These are phyloP conservation scores for Melanogaster broomeanus DNA, from an alignment of 768 basidiomycete species.

Conservation along the genomic window DNA sequence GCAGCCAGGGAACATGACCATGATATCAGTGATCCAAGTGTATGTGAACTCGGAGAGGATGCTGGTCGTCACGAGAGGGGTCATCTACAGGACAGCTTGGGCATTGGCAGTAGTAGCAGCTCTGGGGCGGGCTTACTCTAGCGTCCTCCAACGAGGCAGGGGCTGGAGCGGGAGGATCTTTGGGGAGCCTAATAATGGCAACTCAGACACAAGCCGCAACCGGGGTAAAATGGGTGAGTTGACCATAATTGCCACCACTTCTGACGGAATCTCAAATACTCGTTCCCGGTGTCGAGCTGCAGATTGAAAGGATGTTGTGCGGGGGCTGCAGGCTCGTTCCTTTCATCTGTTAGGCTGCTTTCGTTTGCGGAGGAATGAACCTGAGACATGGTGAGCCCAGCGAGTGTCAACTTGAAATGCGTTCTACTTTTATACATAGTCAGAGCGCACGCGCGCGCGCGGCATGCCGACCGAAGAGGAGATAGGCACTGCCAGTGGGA, in stretches of 20 bases:
- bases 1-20: conserved; percentile 35
- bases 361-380: neutral
- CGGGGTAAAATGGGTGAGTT: conserved; percentile 7
- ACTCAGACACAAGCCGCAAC: neutral
- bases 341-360: neutral
- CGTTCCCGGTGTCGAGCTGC: conserved; percentile 43
- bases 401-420: neutral
- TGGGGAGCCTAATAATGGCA: conserved; percentile 50
- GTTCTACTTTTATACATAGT: too few relatives aligned
- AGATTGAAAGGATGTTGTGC: conserved; percentile 15
- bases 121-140: conserved; percentile 29
- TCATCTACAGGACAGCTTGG: conserved; percentile 35
- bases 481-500: too few relatives aligned
- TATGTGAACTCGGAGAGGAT: conserved; percentile 63
- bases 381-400: neutral
- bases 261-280: conserved; percentile 41
- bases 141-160: conserved; percentile 59
- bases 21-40: conserved; percentile 63
- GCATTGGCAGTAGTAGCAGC: neutral
- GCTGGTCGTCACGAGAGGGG: conserved; percentile 60
- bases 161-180: conserved; percentile 57
- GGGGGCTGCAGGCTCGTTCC: neutral
- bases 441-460: too few relatives aligned
- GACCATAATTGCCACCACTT: conserved; percentile 61
- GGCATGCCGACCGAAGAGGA: too few relatives aligned